Base-by-base conservation (phyloP, 2,329 filamentous ascomycete species). In the Fusarium sp. region DNA sequence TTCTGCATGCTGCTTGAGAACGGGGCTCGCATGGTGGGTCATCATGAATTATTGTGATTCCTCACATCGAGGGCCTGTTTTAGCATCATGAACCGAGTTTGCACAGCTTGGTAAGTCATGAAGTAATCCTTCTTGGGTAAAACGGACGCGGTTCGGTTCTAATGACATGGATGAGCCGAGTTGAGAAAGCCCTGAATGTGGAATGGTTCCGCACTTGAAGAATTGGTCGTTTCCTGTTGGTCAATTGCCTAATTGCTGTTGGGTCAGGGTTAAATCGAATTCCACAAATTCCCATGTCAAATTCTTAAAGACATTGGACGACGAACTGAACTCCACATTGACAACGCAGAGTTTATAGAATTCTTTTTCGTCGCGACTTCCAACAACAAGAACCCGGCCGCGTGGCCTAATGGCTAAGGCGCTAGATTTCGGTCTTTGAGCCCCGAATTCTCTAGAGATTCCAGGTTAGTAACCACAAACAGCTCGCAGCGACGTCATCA, bases 371-470 rank as follows among this genome's bases (percentile, higher is more conserved):
- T 56, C 12, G 6, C 1, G 11, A 6, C 3, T 49, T 29, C n/a
- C 65, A 51, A 51, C 46, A 29, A 31, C 9, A 51, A 51, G 17
- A 72, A 67, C 68, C 68, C 68, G 66, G 70, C 62, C 71, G 68
- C 70, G 74, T 74, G 74, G 71, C 70, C 72, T 77, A 71, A 76
- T 76, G 70, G 66, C 66, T 74, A 70, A 75, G 73, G 73, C 71
- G 71, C 72, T 74, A 74, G 67, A 73, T 74, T 74, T 76, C 69
- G 71, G 69, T 67, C 51, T 57, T 46, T 31, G 58, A 29, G 51
- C 44, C 42, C 46, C 56, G 33, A 61, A 66, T 35, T 66, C 73
- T 75, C 73, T 74, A 73, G 69, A 75, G 71, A 75, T 75, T 75
- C 73, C 73, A 75, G 74, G 65, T 69, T 64, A 57, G 71, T 65